Base-by-base conservation (phyloP, 441 rosid genomes). In the Geranium incanum region DNA sequence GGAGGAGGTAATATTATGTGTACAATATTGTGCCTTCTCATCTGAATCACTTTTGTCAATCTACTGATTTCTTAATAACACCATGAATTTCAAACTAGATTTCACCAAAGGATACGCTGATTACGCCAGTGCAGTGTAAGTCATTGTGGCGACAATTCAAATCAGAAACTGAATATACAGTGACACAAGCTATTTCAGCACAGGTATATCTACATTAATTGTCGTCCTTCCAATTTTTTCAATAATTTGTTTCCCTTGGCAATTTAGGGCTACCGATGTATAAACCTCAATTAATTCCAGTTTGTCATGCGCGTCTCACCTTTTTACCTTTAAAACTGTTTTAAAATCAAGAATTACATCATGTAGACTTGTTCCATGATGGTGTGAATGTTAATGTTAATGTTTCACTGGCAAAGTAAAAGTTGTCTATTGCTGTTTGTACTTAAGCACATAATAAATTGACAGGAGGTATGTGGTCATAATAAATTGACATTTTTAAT, bases 71-170 rank as follows among this genome's bases (percentile, higher is more conserved):
- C 70, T 71, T 74, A 72, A 67, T 11, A 66, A n/a, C 52, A 4
- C 52, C 64, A 66, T 76, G 63, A 19, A 55, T 59, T 55, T 36
- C 69, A 71, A 28, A 52, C 59, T 72, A 90, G 97, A 85, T 92
- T 71, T 78, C 94, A 71, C 73, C 89, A 8, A 77, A 84, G 64
- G 81, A 81, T 45, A 83, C 84, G 9, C 64, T 89, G 67, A 82
- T 92, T 68, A 84, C 94, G 41, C 97, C 97, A 69, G 76, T 88
- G 55, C 85, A 92, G 68, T 90, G 97, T 71, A 88, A 90, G 76
- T 84, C 91, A 28, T 68, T 90, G 55, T 90, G 97, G 97, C 82
- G 86, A 79, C 94, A 86, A 80, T 92, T 90, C 66, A 89, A 81
- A 79, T 70, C 88, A 67, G 97, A 91, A 81, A 94, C 97, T 0